Conservation (phyloP, 2,329 filamentous ascomycete genomes). For the Fragosphaeria purpurea region DNA sequence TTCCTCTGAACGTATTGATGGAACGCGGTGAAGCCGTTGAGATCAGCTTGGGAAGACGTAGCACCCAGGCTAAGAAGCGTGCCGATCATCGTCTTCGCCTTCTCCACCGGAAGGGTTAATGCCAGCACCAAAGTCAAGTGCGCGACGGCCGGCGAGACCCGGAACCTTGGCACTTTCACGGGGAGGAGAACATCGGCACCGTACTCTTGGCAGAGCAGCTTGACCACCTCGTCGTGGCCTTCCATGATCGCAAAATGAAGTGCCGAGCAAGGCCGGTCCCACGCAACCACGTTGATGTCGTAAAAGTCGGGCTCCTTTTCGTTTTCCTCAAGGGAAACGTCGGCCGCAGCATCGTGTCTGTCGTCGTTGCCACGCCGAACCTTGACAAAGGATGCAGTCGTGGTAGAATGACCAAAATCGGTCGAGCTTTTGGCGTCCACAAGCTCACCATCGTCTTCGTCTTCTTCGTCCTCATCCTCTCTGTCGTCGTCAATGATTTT, state of each 20-base stretch:
- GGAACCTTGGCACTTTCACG: conserved; percentile 50
- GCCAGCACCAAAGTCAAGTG: conserved; percentile 64
- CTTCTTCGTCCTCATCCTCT: conserved; percentile 22
- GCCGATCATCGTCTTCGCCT: conserved; percentile 54
- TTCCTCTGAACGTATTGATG: conserved; percentile 50
- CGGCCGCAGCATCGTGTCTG: conserved; percentile 20
- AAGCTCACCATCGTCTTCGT: conserved; percentile 35
- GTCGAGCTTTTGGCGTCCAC: conserved; percentile 39
- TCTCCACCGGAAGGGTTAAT: conserved; percentile 49
- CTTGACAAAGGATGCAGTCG: conserved; percentile 68
- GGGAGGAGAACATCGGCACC: conserved; percentile 69
- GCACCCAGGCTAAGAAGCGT: conserved; percentile 61
- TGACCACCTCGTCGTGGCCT: conserved; percentile 60
- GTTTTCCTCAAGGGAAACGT: conserved; percentile 40
- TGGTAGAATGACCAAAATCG: conserved; percentile 40
- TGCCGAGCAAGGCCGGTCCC: conserved; percentile 65
- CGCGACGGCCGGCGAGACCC: conserved; percentile 43
- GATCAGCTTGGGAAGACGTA: conserved; percentile 62
- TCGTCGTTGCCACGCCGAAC: conserved; percentile 35
- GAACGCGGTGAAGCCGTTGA: conserved; percentile 53
- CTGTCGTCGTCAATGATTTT: conserved; percentile 11
- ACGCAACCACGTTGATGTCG: conserved; percentile 67
- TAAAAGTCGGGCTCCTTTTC: conserved; percentile 68
- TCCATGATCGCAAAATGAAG: conserved; percentile 70
- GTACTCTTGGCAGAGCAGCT: conserved; percentile 59